These are phyloP conservation scores for Wickerhamiella lipophila DNA, from an alignment of 805 yeast species.

Conservation along the genomic window DNA sequence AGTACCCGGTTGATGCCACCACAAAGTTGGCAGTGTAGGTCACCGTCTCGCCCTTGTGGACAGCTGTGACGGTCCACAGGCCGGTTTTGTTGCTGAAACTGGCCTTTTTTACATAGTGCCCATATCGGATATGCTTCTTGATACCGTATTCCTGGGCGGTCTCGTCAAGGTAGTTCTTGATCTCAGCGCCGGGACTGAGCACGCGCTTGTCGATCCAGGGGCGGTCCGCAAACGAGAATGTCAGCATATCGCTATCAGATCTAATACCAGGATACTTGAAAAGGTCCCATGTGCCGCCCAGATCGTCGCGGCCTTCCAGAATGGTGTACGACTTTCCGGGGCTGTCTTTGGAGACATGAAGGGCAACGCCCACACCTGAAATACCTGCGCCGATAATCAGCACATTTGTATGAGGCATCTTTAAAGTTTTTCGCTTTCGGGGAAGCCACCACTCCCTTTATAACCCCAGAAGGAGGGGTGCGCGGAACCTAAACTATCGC, in stretches of 20 bases:
- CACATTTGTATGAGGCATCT: slow-evolving; percentile 3
- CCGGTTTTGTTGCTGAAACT: background rate
- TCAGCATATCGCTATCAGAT: slow-evolving; percentile 10
- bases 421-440: too few species aligned
- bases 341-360: slow-evolving; percentile 2
- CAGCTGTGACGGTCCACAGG: slow-evolving; percentile 2
- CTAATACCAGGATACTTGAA: slow-evolving; percentile 11
- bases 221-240: slow-evolving; percentile 9
- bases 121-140: background rate
- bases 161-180: slow-evolving; percentile 7
- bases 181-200: slow-evolving; percentile 6
- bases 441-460: background rate
- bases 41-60: background rate
- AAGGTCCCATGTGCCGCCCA: slow-evolving; percentile 11
- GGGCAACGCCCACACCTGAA: slow-evolving; percentile 10
- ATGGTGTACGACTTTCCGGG: slow-evolving; percentile 1
- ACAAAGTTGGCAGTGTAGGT: slow-evolving; percentile 5
- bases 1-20: slow-evolving; percentile 6
- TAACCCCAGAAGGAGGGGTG: background rate
- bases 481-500: background rate
- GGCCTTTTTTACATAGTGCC: background rate
- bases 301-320: slow-evolving; percentile 9
- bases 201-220: slow-evolving; percentile 10
- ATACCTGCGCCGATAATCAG: slow-evolving; percentile 10
- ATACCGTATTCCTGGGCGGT: slow-evolving; percentile 2